Base-by-base conservation (phyloP, 306 rosid genomes). In the Oxytropis ochrocephala region DNA sequence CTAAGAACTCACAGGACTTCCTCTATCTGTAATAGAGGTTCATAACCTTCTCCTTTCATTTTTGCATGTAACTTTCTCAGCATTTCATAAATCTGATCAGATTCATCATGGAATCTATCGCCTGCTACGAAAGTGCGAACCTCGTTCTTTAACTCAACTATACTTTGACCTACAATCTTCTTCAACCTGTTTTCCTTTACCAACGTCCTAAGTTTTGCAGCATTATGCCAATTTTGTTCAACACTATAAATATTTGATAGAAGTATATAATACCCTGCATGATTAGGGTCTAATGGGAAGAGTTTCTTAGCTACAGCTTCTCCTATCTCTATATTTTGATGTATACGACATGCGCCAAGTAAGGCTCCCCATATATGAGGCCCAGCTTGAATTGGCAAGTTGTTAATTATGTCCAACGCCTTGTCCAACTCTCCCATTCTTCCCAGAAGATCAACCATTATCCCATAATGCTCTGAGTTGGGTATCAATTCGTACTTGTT, bases 371-470 rank as follows among this genome's bases (percentile, higher is more conserved):
- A 89, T 54, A 87, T 90, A 69, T 85, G 81, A 6, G 92, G 84
- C 36, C 86, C 89, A 54, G 80, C 77, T 55, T 79, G 72, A 17
- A 76, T 57, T 3, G 88, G 82, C 95, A 92, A 85, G 48, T 42
- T 59, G 39, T 70, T 76, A 63, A 89, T 81, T 49, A 87, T 35
- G 24, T 87, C 78, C 77, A 89, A 72, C 36, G 95, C 91, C 77
- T 18, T 79, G 44, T 89, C 86, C 69, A 92, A 78, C 72, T 85
- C 91, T 65, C 96, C 97, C 18, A 52, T 61, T 33, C 92, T 90
- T 61, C 96, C 97, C 21, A 92, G 94, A 85, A 92, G 97, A 78
- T 92, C 96, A 63, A 92, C 90, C 65, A 89, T 69, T 69, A 92
- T 82, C 27, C 86, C 86, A 13, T 84, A 89, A 77, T 86, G 96